Evolutionary conservation across 2,329 filamentous ascomycete genomes (phyloP), one percentile per base, ranked within the genome.

Genomic region (Fusarium xylarioides): DNA sequence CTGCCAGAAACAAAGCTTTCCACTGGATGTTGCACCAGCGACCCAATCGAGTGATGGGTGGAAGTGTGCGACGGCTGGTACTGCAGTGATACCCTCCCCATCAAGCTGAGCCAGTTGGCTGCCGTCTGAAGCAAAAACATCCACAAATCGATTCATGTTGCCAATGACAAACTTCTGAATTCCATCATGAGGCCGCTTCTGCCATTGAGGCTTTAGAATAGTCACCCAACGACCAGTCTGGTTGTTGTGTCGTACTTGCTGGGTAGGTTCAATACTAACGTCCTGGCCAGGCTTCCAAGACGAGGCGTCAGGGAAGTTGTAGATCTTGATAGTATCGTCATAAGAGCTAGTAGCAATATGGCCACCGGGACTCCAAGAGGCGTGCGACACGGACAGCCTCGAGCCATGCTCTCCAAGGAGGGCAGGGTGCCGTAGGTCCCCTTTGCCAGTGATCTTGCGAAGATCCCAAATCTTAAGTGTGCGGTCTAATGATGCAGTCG

Each of bases 71-170:
- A 97, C 96, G 0, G 96, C 94, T 6, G 96, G 96, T 8, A 99
- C 96, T 11, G 96, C 96, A 2, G 95, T 97, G 75, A 99, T 97
- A 2, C 92, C 93, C 2, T 97, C 94, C 1, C 95, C 94, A 3
- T 92, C 94, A 2, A 97, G 82, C 81, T 98, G 95, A 1, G 93
- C 95, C 8, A 99, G 84, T 80, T 98, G 95, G 77, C 94, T 91
- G 0, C 96, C 96, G 54, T 92, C 89, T 1, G 91, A 88, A 2
- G 92, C 92, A 80, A 93, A 99, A 1, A 99, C 89, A 79, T 99
- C 96, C 4, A 98, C 94, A 76, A 98, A 98, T 4, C 96, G 90
- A 79, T 97, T 97, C 96, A 98, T 98, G 76, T 98, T 99, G 3
- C 94, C 96, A 64, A 99, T 95, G 30, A 91, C 93, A 77, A 99